Evolutionary conservation across 2,329 filamentous ascomycete species (phyloP), one percentile per base, ranked within the genome.

Genomic region (Venturiaceae sp.): DNA sequence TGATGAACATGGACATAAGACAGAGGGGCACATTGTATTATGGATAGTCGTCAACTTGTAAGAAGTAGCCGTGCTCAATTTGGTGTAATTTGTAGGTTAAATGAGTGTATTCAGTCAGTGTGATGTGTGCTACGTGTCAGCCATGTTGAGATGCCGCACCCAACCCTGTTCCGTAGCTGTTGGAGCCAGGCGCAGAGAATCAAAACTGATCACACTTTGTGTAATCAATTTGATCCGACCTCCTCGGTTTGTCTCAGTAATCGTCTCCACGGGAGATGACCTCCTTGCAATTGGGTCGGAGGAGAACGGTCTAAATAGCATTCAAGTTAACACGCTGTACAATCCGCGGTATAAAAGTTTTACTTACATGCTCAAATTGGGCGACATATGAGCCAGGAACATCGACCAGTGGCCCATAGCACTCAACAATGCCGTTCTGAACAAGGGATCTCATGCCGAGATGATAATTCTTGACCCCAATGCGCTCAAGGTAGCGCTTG

Each of bases 311-410:
- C 61, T 59, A 39, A 2, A 19, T 11, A 37, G 26, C 21, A 14
- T n/a, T 3, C 37, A 44, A 30, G 32, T 41, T 47, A 44, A 16
- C 28, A n/a, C 26, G 23, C 11, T 11, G 14, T 32, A 9, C 9
- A 9, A 14, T 37, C 9, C 13, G 13, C n/a, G n/a, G n/a, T n/a
- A n/a, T n/a, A n/a, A n/a, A n/a, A n/a, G n/a, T n/a, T n/a, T n/a
- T n/a, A 83, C 88, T 81, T 76, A 95, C 91, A 77, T 96, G 92
- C 78, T 96, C 92, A 70, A 85, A 95, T 71, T 96, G 92, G 63
- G 92, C 92, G 30, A 91, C 95, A 73, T 95, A 96, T 28, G 89
- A 95, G 60, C 92, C 92, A 80, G 95, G 95, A 74, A 92, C 85
- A 75, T 96, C 92, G 65, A 88, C 86, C 65, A 96, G 78, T 33